Base-by-base conservation (phyloP, 345 rosid genomes). In the Punica granatum region DNA sequence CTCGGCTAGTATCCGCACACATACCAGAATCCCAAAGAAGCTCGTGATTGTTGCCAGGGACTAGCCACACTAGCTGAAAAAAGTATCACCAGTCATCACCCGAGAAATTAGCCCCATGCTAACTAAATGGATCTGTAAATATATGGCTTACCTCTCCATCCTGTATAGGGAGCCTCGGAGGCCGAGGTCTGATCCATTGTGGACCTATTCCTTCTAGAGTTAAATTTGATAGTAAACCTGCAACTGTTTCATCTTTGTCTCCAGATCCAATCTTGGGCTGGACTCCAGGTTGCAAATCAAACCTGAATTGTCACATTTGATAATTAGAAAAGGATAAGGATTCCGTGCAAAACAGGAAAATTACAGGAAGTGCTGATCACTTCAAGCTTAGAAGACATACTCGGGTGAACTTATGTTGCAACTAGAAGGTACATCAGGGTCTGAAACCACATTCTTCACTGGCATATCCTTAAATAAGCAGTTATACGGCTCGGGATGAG, bases 1-100 rank as follows among this genome's bases (percentile, higher is more conserved):
- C 96, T 80, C 89, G 86, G 84, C 98, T 89, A 26, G 96, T 92
- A 85, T 94, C 97, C 67, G 96, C 99, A 84, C 99, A 94, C 98
- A 94, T 94, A 59, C 93, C 86, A 62, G 85, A 84, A 70, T 94
- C 99, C 99, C 99, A 94, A 36, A 86, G 73, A 78, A 94, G 97
- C 85, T 94, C 99, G 68, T 92, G 97, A 71, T 76, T 88, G 88
- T 88, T 90, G 84, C 92, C 98, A 48, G 97, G 93, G 60, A 86
- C 88, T 75, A 91, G 84, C 99, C 98, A 92, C 64, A 92, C 81
- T 46, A 94, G 80, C 99, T 94, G 89, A 53, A 58, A 56, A 76
- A 74, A 19, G 59, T 39, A 21, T 39, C 19, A 48, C 71, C 36
- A 66, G 36, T 18, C 37, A 39, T 53, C 67, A 49, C 75, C 39